Evolutionary conservation across 306 rosid genomes (phyloP).

Genomic region (Glycyrrhiza uralensis): DNA sequence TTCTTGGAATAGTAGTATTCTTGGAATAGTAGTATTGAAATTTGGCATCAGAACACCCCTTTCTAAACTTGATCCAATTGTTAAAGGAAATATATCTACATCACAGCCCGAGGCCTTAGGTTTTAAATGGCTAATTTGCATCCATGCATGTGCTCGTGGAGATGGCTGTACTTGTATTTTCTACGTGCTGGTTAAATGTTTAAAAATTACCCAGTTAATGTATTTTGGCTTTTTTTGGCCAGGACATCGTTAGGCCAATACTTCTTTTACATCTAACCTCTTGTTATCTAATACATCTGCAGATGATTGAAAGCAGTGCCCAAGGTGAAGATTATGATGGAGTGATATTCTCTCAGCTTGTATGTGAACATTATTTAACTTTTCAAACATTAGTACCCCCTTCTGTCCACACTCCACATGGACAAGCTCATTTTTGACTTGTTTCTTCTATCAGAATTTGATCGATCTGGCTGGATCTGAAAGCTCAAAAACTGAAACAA

Average conservation of each 20-base stretch:
- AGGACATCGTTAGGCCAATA: background rate
- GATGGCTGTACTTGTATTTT: background rate
- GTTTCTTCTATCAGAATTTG: conserved; percentile 59
- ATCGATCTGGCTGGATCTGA: conserved; percentile 99
- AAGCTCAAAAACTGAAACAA: conserved; percentile 97
- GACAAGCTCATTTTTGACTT: conserved; percentile 11
- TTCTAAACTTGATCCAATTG: background rate
- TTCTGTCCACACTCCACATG: background rate
- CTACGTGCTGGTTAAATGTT: conserved; percentile 1
- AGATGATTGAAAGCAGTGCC: conserved; percentile 99
- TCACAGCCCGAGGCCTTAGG: conserved; percentile 14
- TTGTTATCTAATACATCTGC: conserved; percentile 35
- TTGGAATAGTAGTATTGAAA: conserved; percentile 8
- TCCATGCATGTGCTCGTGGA: conserved; percentile 4
- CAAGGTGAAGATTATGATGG: conserved; percentile 97
- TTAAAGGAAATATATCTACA: background rate
- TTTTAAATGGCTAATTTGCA: conserved; percentile 14
- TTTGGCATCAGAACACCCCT: background rate
- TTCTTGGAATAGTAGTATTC: conserved; percentile 18
- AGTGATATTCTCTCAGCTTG: conserved; percentile 98
- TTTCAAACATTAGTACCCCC: background rate
- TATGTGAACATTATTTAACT: conserved; percentile 40
- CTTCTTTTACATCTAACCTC: conserved; percentile 5
- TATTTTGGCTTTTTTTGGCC: background rate
- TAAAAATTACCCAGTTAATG: background rate